Percentiles rank a stretch among this genome's conserved stretches.
These are phyloP conservation scores for Sporothrix variecibatus DNA, from an alignment of 2,329 filamentous ascomycete genomes.

Conservation along the genomic window DNA sequence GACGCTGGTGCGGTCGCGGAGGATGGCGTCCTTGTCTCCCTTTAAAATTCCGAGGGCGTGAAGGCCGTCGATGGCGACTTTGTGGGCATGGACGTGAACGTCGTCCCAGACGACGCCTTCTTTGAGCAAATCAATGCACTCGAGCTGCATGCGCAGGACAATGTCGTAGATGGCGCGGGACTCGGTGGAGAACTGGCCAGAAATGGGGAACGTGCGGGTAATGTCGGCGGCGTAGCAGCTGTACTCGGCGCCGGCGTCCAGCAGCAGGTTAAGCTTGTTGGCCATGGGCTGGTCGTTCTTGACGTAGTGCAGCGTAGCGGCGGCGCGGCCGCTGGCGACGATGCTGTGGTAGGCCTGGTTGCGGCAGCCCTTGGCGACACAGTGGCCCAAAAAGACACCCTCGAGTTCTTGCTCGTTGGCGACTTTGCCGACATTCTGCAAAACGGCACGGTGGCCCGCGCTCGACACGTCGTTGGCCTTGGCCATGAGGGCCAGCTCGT, in stretches of 20 bases:
- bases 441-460: slow-evolving; percentile 65
- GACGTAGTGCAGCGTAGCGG: slow-evolving; percentile 85
- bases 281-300: slow-evolving; percentile 71
- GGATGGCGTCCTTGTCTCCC: slow-evolving; percentile 69
- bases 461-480: slow-evolving; percentile 71
- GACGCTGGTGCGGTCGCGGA: slow-evolving; percentile 75
- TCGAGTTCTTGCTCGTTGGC: slow-evolving; percentile 82
- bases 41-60: slow-evolving; percentile 73
- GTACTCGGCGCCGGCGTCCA: slow-evolving; percentile 83
- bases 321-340: slow-evolving; percentile 75
- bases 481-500: slow-evolving; percentile 71
- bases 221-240: slow-evolving; percentile 71
- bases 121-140: slow-evolving; percentile 72
- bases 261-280: slow-evolving; percentile 74
- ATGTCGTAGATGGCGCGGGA: slow-evolving; percentile 76
- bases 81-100: slow-evolving; percentile 77
- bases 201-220: slow-evolving; percentile 84
- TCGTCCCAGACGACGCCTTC: slow-evolving; percentile 78
- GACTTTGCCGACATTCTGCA: slow-evolving; percentile 62
- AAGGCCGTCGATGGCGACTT: slow-evolving; percentile 78
- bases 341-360: slow-evolving; percentile 89
- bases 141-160: slow-evolving; percentile 82
- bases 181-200: slow-evolving; percentile 68
- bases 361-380: slow-evolving; percentile 72
- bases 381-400: slow-evolving; percentile 74